phyloP scores from a whole-genome alignment of 257 asterid species.

The Scutellaria barbata region DNA sequence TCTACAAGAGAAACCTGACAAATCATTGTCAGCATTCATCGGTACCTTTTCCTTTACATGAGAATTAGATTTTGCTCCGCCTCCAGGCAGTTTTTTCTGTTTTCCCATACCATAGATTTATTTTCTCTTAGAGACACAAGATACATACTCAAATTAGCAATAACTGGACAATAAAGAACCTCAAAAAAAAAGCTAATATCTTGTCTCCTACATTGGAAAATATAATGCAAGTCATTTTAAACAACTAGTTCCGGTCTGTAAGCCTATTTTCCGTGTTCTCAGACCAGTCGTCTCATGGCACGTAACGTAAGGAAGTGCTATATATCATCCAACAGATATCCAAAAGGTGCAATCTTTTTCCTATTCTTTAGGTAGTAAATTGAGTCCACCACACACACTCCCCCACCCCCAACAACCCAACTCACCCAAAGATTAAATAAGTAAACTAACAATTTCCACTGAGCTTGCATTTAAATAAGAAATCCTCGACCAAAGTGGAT shows the following conservation, averaged over 20 bases:
- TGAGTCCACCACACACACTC: not conserved
- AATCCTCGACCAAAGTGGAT: slow-evolving; percentile 8
- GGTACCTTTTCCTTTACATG: not conserved
- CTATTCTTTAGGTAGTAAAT: not conserved
- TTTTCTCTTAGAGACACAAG: not conserved
- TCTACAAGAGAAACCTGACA: not conserved
- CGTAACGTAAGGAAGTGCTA: not conserved
- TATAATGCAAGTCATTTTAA: not conserved
- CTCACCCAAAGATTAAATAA: not conserved
- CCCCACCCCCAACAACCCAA: not conserved
- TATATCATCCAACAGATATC: not conserved
- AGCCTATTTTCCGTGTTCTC: not conserved
- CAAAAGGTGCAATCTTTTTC: not conserved
- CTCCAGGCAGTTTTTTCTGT: too few relatives aligned
- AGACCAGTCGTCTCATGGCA: slow-evolving; percentile 14
- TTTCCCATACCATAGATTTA: not conserved
- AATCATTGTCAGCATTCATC: not conserved
- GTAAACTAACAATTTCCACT: not conserved
- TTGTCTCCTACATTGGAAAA: not conserved
- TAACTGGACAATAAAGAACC: not conserved
- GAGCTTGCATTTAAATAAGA: not conserved
- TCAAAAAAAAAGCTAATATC: not conserved
- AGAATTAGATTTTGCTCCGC: not conserved
- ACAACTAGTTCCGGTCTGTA: not conserved
- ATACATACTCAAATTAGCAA: not conserved